These are phyloP conservation scores for Neonectria hederae DNA, from an alignment of 2,329 filamentous ascomycete genomes.

Conservation along the genomic window DNA sequence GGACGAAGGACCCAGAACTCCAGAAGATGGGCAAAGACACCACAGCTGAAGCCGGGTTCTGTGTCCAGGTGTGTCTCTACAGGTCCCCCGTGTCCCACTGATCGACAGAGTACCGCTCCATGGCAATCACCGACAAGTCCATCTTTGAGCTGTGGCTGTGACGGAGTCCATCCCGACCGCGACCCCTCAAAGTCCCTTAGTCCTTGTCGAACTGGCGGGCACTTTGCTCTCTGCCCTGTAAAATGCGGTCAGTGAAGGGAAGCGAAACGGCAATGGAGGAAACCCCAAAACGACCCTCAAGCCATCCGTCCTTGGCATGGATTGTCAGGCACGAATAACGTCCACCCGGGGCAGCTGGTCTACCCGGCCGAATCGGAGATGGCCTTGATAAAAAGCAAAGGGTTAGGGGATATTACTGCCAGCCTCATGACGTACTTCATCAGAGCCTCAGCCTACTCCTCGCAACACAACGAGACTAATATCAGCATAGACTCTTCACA, in stretches of 20 bases:
- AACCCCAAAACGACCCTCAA: background rate
- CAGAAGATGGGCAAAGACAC: background rate
- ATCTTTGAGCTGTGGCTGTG: too few species aligned
- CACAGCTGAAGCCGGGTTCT: too few species aligned
- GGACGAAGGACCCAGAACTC: background rate
- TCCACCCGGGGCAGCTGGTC: background rate
- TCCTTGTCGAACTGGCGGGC: background rate
- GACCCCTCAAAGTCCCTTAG: background rate
- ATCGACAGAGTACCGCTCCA: background rate
- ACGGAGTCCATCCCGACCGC: too few species aligned
- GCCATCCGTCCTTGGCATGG: constrained; percentile 13
- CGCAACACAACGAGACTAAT: background rate
- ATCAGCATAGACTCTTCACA: background rate
- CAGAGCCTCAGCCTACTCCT: background rate
- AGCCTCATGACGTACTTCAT: background rate
- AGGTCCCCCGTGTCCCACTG: background rate
- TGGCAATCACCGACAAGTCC: too few species aligned
- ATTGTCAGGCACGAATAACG: constrained; percentile 19
- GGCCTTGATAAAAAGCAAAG: background rate
- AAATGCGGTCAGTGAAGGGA: background rate
- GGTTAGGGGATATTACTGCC: background rate
- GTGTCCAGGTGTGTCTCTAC: background rate
- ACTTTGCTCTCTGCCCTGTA: background rate
- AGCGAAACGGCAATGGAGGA: too few species aligned
- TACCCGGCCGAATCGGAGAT: constrained; percentile 15